Evolutionary conservation across 2,329 filamentous ascomycete species (phyloP).

Genomic region (Phialemoniopsis sp.): DNA sequence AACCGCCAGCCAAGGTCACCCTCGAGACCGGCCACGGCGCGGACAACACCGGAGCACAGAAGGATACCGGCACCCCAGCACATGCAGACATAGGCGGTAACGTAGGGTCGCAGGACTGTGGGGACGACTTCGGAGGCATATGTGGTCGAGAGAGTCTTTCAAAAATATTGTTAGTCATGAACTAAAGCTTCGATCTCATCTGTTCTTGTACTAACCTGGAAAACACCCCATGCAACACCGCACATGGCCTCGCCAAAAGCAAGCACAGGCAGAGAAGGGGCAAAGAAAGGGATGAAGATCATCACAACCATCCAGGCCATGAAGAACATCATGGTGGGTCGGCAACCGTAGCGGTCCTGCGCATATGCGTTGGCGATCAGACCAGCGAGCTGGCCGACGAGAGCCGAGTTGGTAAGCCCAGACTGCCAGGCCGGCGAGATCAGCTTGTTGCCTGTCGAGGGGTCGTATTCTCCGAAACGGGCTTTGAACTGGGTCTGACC

Average conservation of each 20-base stretch:
- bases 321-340: slow-evolving; percentile 29
- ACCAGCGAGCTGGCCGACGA: neutral
- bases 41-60: slow-evolving; percentile 25
- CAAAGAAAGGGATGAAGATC: slow-evolving; percentile 32
- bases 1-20: slow-evolving; percentile 28
- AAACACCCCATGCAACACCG: slow-evolving; percentile 30
- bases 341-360: slow-evolving; percentile 31
- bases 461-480: slow-evolving; percentile 19
- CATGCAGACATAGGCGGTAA: slow-evolving; percentile 31
- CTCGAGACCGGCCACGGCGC: slow-evolving; percentile 18
- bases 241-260: slow-evolving; percentile 30
- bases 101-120: slow-evolving; percentile 25
- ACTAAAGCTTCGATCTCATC: neutral
- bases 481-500: slow-evolving; percentile 21
- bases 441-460: slow-evolving; percentile 28
- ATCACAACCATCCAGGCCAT: slow-evolving; percentile 26
- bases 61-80: slow-evolving; percentile 35
- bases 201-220: slow-evolving; percentile 23
- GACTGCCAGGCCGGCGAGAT: slow-evolving; percentile 6
- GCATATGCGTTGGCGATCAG: slow-evolving; percentile 23
- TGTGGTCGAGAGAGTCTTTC: slow-evolving; percentile 22
- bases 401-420: neutral
- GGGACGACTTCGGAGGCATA: slow-evolving; percentile 30
- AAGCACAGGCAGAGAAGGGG: slow-evolving; percentile 21
- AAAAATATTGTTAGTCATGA: neutral